Percentiles rank a stretch among this genome's conserved stretches.
These are phyloP conservation scores for Saturnispora mendoncae DNA, from an alignment of 805 yeast genomes.

Conservation along the genomic window DNA sequence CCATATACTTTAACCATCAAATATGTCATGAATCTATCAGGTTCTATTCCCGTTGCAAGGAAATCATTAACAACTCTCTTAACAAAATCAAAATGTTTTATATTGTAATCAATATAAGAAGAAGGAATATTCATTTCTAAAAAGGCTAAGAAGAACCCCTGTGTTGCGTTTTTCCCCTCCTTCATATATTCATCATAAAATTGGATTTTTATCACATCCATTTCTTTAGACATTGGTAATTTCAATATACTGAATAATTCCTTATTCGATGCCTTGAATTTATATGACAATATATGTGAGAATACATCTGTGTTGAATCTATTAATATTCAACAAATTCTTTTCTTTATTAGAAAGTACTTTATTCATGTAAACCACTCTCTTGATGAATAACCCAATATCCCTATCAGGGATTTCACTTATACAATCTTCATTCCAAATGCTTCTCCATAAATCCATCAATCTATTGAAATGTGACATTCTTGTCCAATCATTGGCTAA, in stretches of 20 bases:
- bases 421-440: constrained; percentile 1
- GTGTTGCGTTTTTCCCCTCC: background rate
- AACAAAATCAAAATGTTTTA: constrained; percentile 3
- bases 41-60: background rate
- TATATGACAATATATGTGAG: constrained; percentile 4
- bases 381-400: constrained; percentile 11
- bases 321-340: constrained; percentile 1
- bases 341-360: background rate
- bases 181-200: constrained; percentile 2
- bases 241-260: constrained; percentile 13
- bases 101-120: background rate
- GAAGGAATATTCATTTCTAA: constrained; percentile 10
- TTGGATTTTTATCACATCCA: background rate
- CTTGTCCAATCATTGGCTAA: background rate
- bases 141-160: constrained; percentile 3
- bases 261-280: constrained; percentile 10
- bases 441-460: constrained; percentile 4
- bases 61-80: constrained; percentile 9
- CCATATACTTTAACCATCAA: constrained; percentile 9
- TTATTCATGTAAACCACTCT: constrained; percentile 8
- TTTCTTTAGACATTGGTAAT: constrained; percentile 3
- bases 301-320: constrained; percentile 4
- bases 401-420: constrained; percentile 1
- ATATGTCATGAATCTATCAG: constrained; percentile 10
- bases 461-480: constrained; percentile 3